Percentiles rank a stretch among this genome's conserved stretches.
Conservation (phyloP, 2,329 filamentous ascomycete genomes). For the Penicillium sp. region DNA sequence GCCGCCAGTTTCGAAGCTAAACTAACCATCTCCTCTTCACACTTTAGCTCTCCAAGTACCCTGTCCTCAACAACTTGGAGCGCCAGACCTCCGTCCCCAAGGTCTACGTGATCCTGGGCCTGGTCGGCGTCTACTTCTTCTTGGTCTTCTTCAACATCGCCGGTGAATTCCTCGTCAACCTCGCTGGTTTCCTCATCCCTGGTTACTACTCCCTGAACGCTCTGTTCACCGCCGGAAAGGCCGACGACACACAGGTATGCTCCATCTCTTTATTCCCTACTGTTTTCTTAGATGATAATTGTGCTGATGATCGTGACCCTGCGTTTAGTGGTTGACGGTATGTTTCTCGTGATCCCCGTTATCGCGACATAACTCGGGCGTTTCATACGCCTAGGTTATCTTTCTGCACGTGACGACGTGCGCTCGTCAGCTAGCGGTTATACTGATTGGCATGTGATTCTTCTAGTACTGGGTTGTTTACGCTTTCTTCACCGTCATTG, state of each 20-base stretch:
- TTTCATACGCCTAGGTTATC: no score
- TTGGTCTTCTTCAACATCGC: constrained; percentile 64
- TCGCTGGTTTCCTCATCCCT: constrained; percentile 56
- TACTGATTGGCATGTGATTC: no score
- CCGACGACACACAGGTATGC: constrained; percentile 59
- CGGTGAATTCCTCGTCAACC: constrained; percentile 59
- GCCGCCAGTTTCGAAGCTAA: no score
- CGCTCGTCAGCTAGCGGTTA: no score
- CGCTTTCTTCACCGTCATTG: constrained; percentile 57
- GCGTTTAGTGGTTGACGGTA: no score
- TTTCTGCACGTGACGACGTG: no score
- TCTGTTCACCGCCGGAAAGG: constrained; percentile 51
- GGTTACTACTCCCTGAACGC: constrained; percentile 59
- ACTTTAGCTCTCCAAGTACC: constrained; percentile 59
- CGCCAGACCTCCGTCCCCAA: constrained; percentile 60
- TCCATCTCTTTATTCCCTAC: no score
- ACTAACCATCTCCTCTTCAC: no score
- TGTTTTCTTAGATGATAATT: no score
- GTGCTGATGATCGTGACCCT: no score
- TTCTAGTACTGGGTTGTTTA: constrained; percentile 63
- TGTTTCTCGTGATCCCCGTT: no score
- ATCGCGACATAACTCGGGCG: no score
- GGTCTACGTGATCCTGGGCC: constrained; percentile 57
- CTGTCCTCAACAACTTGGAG: constrained; percentile 59
- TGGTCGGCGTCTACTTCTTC: constrained; percentile 60